Evolutionary conservation across 306 rosid species (phyloP).

Genomic region (Mimosa pudica): DNA sequence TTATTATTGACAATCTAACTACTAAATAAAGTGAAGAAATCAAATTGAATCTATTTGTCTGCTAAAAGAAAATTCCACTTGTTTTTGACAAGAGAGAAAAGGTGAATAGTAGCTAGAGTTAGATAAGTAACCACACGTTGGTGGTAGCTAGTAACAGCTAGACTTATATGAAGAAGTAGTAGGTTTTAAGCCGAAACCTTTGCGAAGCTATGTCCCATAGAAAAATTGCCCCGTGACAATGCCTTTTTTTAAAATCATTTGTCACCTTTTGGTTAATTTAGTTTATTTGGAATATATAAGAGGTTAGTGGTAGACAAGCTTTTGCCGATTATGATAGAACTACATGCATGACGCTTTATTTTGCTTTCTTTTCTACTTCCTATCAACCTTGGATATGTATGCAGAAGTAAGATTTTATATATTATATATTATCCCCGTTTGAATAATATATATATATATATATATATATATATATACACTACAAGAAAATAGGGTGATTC

Average conservation of each 20-base stretch:
- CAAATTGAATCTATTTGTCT: slow-evolving; percentile 20
- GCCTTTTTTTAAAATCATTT: slow-evolving; percentile 27
- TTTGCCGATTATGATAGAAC: slow-evolving; percentile 43
- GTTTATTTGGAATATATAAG: slow-evolving; percentile 26
- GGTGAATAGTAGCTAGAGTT: slow-evolving; percentile 15
- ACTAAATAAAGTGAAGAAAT: slow-evolving; percentile 16
- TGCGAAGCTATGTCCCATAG: slow-evolving; percentile 12
- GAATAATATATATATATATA: not conserved
- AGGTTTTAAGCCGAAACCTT: slow-evolving; percentile 26
- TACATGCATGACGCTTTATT: slow-evolving; percentile 28
- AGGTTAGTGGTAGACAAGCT: slow-evolving; percentile 48
- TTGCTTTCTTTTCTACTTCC: slow-evolving; percentile 30
- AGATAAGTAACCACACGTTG: slow-evolving; percentile 2
- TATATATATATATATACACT: too few relatives aligned
- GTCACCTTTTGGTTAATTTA: slow-evolving; percentile 36
- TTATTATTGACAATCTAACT: slow-evolving; percentile 11
- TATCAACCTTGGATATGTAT: slow-evolving; percentile 35
- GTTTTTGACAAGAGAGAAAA: slow-evolving; percentile 24
- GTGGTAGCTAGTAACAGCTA: slow-evolving; percentile 3
- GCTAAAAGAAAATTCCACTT: not conserved
- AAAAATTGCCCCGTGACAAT: slow-evolving; percentile 37
- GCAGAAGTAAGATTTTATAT: slow-evolving; percentile 12
- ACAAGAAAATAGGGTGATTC: too few relatives aligned
- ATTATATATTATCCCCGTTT: not conserved
- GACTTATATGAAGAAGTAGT: slow-evolving; percentile 2